These are phyloP conservation scores for Wickerhamomyces queroliae DNA, from an alignment of 805 yeast species.

Conservation along the genomic window DNA sequence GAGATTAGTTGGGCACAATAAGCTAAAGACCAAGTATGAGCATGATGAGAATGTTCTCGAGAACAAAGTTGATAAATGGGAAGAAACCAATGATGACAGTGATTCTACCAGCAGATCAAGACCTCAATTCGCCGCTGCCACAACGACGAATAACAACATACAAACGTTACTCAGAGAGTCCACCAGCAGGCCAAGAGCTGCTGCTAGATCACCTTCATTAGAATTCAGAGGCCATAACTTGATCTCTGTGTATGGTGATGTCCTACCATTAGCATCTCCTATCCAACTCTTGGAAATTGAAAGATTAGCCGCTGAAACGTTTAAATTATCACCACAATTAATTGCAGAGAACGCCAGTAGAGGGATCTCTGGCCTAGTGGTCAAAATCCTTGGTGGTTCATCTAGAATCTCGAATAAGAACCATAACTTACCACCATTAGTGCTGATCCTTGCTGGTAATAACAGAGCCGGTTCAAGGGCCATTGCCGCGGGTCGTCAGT, in stretches of 20 bases:
- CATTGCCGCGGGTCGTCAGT: constrained; percentile 72
- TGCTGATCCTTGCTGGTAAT: constrained; percentile 67
- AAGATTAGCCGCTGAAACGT: constrained; percentile 47
- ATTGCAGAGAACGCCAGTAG: constrained; percentile 65
- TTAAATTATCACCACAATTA: constrained; percentile 37
- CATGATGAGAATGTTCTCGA: constrained; percentile 65
- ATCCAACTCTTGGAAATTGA: constrained; percentile 77
- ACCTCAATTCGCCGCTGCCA: constrained; percentile 6
- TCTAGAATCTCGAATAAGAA: constrained; percentile 58
- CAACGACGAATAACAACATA: constrained; percentile 6
- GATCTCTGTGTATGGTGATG: constrained; percentile 16
- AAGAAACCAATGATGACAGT: constrained; percentile 12
- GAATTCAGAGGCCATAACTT: constrained; percentile 11
- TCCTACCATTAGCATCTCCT: constrained; percentile 63
- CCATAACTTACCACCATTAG: constrained; percentile 76
- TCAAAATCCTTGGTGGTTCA: constrained; percentile 63
- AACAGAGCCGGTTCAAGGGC: constrained; percentile 72
- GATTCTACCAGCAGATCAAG: constrained; percentile 7
- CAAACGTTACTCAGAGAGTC: not conserved
- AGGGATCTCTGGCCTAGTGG: constrained; percentile 53
- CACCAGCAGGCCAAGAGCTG: constrained; percentile 2
- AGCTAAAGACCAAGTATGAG: constrained; percentile 49
- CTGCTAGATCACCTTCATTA: constrained; percentile 11
- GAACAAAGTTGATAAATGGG: constrained; percentile 4
- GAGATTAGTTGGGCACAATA: constrained; percentile 74